Base-by-base conservation (phyloP, 805 yeast genomes). In the Candida pseudoglaebosa region DNA sequence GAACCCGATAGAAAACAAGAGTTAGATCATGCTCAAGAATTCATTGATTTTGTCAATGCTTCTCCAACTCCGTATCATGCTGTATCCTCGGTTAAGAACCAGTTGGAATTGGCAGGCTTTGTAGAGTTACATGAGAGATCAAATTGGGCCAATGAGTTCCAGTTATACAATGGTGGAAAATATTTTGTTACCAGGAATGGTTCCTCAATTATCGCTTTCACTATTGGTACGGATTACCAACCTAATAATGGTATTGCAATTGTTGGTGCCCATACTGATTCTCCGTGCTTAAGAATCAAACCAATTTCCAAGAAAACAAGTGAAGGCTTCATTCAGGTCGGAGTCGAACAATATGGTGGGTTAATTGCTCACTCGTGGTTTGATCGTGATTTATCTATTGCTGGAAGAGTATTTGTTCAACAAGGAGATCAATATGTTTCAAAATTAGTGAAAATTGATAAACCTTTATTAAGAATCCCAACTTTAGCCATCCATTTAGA, bases 321-420 rank as follows among this genome's bases (percentile, higher is more conserved):
- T 13, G 90, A 85, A 50, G 95, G 95, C 1, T 91, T 80, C 53
- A 73, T 79, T 39, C 96, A 90, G 59, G 79, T 93, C 14, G 98
- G 96, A 28, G 95, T 93, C 7, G 98, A 93, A 61, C 77, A 82
- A 36, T 91, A 91, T 54, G 98, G 99, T 40, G 98, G 98, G 24
- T 93, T 96, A 36, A 80, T 90, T 39, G 93, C 97, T 80, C 96
- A 87, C 57, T 78, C 96, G 4, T 91, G 98, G 97, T 91, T 93
- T 55, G 99, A 91, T 60, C 78, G 97, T 43, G 97, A 91, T 59
- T 72, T 93, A 50, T 75, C 91, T 28, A 67, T 89, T 43, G 98
- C 97, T 6, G 99, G 99, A 12, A 73, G 98, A 48, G 95, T 91
- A 1, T 82, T 82, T 56, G 83, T 86, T 13, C 71, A 65, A 29